Base-by-base conservation (phyloP, 257 asterid species). In the Apocynum venetum region DNA sequence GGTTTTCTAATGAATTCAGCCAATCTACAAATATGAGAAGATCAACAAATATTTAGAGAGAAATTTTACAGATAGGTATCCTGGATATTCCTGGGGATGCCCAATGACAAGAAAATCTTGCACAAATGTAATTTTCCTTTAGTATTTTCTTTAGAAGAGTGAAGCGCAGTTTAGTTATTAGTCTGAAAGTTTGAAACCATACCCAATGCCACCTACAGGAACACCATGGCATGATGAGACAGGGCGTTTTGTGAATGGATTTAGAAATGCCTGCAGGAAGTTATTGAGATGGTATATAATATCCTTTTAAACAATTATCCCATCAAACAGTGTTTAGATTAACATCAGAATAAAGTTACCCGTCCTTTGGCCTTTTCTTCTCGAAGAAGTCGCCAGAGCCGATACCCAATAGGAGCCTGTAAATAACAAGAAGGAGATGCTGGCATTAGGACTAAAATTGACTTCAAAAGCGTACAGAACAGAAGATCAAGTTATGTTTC, bases 161-260 rank as follows among this genome's bases (percentile, higher is more conserved):
- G 40, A 35, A 76, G 8, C 20, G 25, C 25, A 40, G 15, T 25
- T 41, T 2, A 73, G 49, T 53, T 77, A 38, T 46, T 41, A 61
- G 41, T 31, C 41, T 38, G 10, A 65, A 59, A 52, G 41, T 3
- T 40, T 53, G 10, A 69, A 69, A 81, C 47, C 77, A 78, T 91
- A 96, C 99, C 99, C 99, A 67, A 96, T 84, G 80, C 99, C 99
- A 77, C 99, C 99, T 63, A 96, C 12, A 77, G 99, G 99, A 83
- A 93, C 98, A 77, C 98, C 98, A 63, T 88, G 97, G 87, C 97
- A 89, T 78, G 99, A 90, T 72, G 97, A 83, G 57, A 91, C 72
- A 36, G 80, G 79, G 68, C 98, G 98, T 84, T 88, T 90, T 43
- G 85, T 76, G 79, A 93, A 96, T 85, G 99, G 99, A 86, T 96